Conservation (phyloP, 371 early-diverging fungal species). For the Sporodiniella umbellata region DNA sequence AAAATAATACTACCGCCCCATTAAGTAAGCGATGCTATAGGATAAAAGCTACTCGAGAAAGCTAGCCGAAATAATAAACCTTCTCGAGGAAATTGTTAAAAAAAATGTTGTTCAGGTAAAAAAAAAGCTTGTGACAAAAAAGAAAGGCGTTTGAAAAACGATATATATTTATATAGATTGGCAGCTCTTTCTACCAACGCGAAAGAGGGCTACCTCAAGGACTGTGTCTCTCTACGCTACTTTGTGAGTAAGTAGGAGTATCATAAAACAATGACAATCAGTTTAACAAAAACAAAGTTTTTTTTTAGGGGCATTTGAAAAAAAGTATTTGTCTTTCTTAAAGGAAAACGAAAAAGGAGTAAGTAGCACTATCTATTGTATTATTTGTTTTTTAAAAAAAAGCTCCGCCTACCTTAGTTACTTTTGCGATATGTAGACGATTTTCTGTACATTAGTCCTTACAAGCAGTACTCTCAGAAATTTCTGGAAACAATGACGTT, state of each 20-base stretch:
- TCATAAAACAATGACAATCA: not conserved
- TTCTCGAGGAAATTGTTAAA: conserved; percentile 27
- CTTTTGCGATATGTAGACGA: conserved; percentile 81
- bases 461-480: conserved; percentile 22
- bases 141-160: no score
- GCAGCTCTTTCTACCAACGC: conserved; percentile 59
- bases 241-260: conserved; percentile 67
- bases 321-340: conserved; percentile 14
- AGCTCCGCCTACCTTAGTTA: conserved; percentile 35
- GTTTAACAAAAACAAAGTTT: conserved; percentile 38
- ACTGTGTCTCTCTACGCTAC: conserved; percentile 75
- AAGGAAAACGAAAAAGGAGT: conserved; percentile 22
- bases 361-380: no score
- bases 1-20: not conserved
- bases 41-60: not conserved
- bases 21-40: not conserved
- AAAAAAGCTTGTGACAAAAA: no score
- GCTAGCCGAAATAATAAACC: not conserved
- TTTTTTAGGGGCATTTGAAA: conserved; percentile 74
- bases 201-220: conserved; percentile 87
- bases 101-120: conserved; percentile 64
- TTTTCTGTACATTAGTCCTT: conserved; percentile 65
- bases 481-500: conserved; percentile 48
- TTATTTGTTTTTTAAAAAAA: not conserved
- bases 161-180: no score